Base-by-base conservation (phyloP, 1,284 basidiomycete species). In the Sporisorium iseilematis-ciliati region DNA sequence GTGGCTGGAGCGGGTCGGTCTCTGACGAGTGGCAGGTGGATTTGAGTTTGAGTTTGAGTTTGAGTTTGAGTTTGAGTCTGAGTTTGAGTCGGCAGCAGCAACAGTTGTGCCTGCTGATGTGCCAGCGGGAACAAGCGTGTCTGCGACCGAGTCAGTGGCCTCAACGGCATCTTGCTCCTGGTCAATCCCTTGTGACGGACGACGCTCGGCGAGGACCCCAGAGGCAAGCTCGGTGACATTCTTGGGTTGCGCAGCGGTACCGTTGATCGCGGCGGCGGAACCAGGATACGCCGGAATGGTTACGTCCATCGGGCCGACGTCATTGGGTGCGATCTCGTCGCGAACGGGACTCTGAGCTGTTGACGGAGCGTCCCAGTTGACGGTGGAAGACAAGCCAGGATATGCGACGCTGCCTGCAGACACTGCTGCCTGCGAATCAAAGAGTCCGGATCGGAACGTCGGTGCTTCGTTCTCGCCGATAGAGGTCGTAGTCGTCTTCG, bases 161-260 rank as follows among this genome's bases (percentile, higher is more conserved):
- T 78, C 77, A 16, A 53, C 51, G 2, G 53, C 59, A 33, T 68
- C 65, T 45, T 80, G 78, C 59, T 81, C 79, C 45, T 80, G 58
- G 25, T 79, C 71, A 55, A 79, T 70, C 16, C 77, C 79, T 7
- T 65, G 59, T 0, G 75, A 72, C 1, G 67, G 61, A 40, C 70
- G 67, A 43, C 71, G 60, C 40, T 60, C 33, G 7, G 62, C 54
- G 14, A 68, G 55, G 16, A 53, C 20, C 0, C 55, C 43, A 8
- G 65, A 46, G 25, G 64, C 20, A 20, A 64, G n/a, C 7, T 67
- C 54, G 14, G 35, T 23, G 2, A 73, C 38, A 20, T 5, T 14
- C 20, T 57, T 45, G 18, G 59, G 59, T 48, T 58, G 63, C 33
- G 59, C 35, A 35, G 54, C 38, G n/a, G 46, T 29, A 21, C 18